phyloP scores from a whole-genome alignment of 1,284 basidiomycete genomes.

The Naganishia sp. region DNA sequence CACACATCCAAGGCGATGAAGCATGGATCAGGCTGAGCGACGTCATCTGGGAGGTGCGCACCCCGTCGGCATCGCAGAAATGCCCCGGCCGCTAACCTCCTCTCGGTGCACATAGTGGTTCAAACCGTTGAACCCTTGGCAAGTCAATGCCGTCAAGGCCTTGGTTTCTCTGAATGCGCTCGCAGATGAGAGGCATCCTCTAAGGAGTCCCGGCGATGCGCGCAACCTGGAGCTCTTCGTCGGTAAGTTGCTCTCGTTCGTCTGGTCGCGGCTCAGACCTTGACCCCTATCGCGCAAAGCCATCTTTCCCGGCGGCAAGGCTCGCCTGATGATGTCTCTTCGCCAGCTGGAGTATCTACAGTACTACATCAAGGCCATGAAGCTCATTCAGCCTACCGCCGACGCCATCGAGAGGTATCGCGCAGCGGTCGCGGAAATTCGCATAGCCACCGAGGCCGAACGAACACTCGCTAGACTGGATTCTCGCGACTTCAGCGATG shows the following conservation, averaged over 20 bases:
- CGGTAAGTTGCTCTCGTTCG: background rate
- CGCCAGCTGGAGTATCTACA: slow-evolving; percentile 79
- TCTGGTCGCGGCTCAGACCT: background rate
- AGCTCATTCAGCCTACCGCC: slow-evolving; percentile 60
- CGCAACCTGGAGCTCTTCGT: background rate
- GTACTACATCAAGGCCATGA: slow-evolving; percentile 76
- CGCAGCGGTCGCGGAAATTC: background rate
- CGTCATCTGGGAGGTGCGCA: slow-evolving; percentile 46
- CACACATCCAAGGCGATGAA: slow-evolving; percentile 29
- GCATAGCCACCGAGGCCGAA: background rate
- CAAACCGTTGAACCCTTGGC: slow-evolving; percentile 4
- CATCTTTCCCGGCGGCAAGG: slow-evolving; percentile 26
- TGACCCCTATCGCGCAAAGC: slow-evolving; percentile 6
- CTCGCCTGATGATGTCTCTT: slow-evolving; percentile 68
- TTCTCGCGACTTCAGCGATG: background rate
- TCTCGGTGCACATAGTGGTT: slow-evolving; percentile 2
- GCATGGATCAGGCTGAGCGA: slow-evolving; percentile 47
- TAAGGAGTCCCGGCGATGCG: slow-evolving; percentile 54
- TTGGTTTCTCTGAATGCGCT: slow-evolving; percentile 67
- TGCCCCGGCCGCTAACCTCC: slow-evolving; percentile 12
- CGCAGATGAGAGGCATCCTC: slow-evolving; percentile 69
- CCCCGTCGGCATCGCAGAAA: no score
- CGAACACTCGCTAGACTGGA: background rate
- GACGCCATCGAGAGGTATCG: slow-evolving; percentile 7
- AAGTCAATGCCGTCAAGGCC: slow-evolving; percentile 64